Percentiles rank a stretch among this genome's conserved stretches.
These are phyloP conservation scores for Linnemannia zychae DNA, from an alignment of 192 early-diverging fungal genomes.

Conservation along the genomic window DNA sequence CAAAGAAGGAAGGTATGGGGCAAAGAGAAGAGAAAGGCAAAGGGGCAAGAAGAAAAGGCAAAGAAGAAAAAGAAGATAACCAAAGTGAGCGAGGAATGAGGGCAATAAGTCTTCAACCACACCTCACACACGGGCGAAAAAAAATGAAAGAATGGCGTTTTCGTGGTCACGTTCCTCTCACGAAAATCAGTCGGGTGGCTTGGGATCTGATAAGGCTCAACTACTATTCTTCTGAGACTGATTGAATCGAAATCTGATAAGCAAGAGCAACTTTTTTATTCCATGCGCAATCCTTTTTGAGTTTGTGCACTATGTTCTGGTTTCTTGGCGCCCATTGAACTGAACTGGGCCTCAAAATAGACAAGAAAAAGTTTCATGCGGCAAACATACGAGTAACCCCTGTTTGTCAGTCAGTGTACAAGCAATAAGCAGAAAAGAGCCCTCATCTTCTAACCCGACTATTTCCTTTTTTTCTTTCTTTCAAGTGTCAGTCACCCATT, in stretches of 20 bases:
- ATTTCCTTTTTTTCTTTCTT: neutral
- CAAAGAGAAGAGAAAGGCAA: neutral
- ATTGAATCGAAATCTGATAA: constrained; percentile 4
- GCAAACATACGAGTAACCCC: neutral
- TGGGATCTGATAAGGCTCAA: constrained; percentile 27
- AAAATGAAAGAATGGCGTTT: neutral
- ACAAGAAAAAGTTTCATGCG: neutral
- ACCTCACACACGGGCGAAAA: neutral
- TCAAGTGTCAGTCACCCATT: neutral
- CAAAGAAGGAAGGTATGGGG: neutral
- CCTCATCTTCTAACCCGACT: neutral
- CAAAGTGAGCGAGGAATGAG: neutral
- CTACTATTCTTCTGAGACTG: neutral
- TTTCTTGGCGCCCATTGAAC: neutral
- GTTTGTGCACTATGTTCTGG: neutral
- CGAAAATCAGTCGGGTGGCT: constrained; percentile 22
- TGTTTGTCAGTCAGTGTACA: neutral
- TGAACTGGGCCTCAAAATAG: neutral
- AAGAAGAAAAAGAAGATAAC: neutral
- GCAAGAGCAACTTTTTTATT: neutral
- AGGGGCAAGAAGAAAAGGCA: neutral
- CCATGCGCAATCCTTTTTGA: neutral
- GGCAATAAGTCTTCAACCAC: neutral
- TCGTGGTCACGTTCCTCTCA: neutral
- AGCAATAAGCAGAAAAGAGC: neutral